These are phyloP conservation scores for Lactifluus hygrophoroides DNA, from an alignment of 768 basidiomycete genomes.

Conservation along the genomic window DNA sequence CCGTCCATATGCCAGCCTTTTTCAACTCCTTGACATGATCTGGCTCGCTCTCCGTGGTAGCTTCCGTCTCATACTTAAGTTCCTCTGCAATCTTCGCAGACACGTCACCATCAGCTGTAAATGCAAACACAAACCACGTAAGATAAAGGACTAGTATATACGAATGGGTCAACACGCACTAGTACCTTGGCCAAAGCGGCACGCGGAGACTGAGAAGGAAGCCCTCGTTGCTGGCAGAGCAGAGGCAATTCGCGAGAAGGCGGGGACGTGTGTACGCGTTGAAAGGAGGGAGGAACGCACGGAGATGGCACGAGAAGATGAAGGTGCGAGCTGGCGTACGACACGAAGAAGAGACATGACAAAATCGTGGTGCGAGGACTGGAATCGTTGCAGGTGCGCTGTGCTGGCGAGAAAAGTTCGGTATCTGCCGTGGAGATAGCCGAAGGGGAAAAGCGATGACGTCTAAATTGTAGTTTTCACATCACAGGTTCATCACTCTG, in stretches of 20 bases:
- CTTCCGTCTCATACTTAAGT: conserved; percentile 76
- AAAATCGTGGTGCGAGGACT: too few relatives aligned
- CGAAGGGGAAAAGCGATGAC: too few relatives aligned
- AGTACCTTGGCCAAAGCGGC: conserved; percentile 36
- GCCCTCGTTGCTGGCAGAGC: conserved; percentile 25
- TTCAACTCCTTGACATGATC: conserved; percentile 76
- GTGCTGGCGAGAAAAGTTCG: too few relatives aligned
- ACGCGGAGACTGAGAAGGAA: conserved; percentile 34
- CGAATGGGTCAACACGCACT: conserved; percentile 27
- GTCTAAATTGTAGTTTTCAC: too few relatives aligned
- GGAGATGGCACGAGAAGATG: conserved; percentile 34
- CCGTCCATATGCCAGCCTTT: conserved; percentile 69
- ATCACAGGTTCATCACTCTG: too few relatives aligned
- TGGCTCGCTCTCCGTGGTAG: conserved; percentile 40
- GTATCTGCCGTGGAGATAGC: not conserved
- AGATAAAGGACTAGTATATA: not conserved
- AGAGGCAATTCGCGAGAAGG: conserved; percentile 20
- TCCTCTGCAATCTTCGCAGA: conserved; percentile 72
- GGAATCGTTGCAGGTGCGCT: too few relatives aligned
- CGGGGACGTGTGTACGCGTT: conserved; percentile 23
- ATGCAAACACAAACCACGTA: not conserved
- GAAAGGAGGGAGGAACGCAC: conserved; percentile 22
- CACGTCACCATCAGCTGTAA: conserved; percentile 63
- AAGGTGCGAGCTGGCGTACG: conserved; percentile 46
- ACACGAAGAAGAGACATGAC: conserved; percentile 56